Evolutionary conservation across 176 grass and related monocot genomes (phyloP).

Genomic region (Elymus sibiricus): DNA sequence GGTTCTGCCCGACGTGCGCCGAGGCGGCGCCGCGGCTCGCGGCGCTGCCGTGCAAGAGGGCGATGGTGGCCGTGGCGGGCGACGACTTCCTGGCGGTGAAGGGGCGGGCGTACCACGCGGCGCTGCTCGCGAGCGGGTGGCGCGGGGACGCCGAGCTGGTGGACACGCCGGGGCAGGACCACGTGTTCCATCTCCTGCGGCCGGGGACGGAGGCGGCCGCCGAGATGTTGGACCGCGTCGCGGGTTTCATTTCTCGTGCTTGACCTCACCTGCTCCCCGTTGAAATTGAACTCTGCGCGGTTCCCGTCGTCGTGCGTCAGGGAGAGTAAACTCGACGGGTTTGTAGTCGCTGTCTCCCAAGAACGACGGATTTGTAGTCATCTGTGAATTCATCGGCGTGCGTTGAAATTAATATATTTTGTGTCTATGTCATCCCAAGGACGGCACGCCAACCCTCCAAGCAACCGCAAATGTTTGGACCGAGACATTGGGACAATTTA

Average conservation of each 20-base stretch:
- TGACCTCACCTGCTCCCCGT: not conserved
- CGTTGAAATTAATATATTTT: no score
- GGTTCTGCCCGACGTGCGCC: slow-evolving; percentile 16
- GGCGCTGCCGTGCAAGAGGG: slow-evolving; percentile 28
- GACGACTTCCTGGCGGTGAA: slow-evolving; percentile 47
- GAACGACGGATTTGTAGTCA: no score
- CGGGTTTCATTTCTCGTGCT: slow-evolving; percentile 14
- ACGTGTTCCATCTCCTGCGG: slow-evolving; percentile 31
- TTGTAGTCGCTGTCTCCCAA: no score
- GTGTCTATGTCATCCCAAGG: no score
- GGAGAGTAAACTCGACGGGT: no score
- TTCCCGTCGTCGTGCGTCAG: no score
- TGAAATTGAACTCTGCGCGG: not conserved
- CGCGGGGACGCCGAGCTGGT: slow-evolving; percentile 38
- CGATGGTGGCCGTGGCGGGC: slow-evolving; percentile 30
- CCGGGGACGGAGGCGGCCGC: slow-evolving; percentile 19
- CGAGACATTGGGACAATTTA: no score
- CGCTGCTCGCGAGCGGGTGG: slow-evolving; percentile 39
- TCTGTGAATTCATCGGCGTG: no score
- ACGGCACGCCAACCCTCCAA: no score
- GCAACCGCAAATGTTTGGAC: no score
- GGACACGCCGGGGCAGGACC: slow-evolving; percentile 27
- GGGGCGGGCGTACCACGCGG: slow-evolving; percentile 35
- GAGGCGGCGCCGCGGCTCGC: not conserved
- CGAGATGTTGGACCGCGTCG: slow-evolving; percentile 10